Evolutionary conservation across 148 eudicot species (phyloP).

Genomic region (Chenopodium suecicum): DNA sequence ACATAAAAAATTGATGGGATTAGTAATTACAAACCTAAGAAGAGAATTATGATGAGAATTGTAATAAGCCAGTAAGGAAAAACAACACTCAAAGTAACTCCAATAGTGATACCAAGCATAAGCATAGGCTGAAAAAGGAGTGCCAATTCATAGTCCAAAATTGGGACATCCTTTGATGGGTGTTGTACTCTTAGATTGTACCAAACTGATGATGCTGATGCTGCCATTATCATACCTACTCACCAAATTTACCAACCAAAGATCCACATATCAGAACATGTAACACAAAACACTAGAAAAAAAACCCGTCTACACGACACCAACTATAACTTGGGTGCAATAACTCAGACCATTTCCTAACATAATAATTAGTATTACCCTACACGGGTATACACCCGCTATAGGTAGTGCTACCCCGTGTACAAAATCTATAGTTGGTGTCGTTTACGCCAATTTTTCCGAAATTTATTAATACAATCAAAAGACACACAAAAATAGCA

Average conservation of each 20-base stretch:
- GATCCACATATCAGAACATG: background rate
- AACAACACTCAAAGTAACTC: constrained; percentile 88
- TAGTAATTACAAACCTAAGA: constrained; percentile 54
- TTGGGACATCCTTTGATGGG: constrained; percentile 85
- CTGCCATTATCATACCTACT: constrained; percentile 99
- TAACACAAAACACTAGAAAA: background rate
- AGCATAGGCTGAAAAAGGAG: constrained; percentile 97
- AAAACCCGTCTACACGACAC: too few species aligned
- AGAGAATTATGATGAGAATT: constrained; percentile 82
- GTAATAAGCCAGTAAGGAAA: constrained; percentile 99
- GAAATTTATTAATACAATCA: background rate
- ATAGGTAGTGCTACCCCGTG: too few species aligned
- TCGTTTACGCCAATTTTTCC: background rate
- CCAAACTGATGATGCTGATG: constrained; percentile 92
- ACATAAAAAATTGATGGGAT: background rate
- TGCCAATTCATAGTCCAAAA: constrained; percentile 92
- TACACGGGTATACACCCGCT: too few species aligned
- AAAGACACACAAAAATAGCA: background rate
- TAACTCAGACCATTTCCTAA: too few species aligned
- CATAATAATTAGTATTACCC: too few species aligned
- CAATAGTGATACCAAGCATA: constrained; percentile 93
- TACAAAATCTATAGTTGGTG: too few species aligned
- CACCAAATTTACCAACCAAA: constrained; percentile 1
- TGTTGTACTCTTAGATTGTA: constrained; percentile 91
- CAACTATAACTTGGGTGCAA: too few species aligned